Base-by-base conservation (phyloP, 1,284 basidiomycete species). In the Acaromyces ingoldii region DNA sequence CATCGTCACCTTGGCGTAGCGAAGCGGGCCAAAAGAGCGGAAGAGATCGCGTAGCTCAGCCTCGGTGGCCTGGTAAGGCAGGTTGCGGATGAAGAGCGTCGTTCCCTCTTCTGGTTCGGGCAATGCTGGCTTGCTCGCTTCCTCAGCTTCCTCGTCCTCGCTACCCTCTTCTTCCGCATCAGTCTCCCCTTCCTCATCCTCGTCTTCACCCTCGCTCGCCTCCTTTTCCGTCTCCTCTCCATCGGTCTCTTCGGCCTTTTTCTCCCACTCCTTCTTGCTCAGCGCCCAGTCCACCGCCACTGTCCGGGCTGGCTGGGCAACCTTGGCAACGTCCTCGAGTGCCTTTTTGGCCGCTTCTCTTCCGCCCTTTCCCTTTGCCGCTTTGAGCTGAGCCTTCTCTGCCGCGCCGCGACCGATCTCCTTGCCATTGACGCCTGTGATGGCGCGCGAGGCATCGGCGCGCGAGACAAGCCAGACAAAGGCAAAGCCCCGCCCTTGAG, bases 261-360 rank as follows among this genome's bases (percentile, higher is more conserved):
- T 84, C 73, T 90, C 82, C 87, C 88, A 96, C 75, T 87, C 88
- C 52, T 89, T 87, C 78, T 97, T 95, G 74, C 89, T 89, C 69
- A 97, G 77, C 4, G 91, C 91, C 90, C 91, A 97, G 78, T 97
- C 92, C 30, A 98, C 93, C 4, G 91, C 91, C 22, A 96, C 88
- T 15, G 84, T 79, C 44, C 91, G 80, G 62, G 83, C 85, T 22
- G 70, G 64, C 29, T 71, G 68, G 0, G 72, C 66, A 15, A 37
- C 11, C 10, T 54, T 53, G 13, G 58, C 59, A 1, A 65, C 67
- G 10, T 39, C 47, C 28, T 67, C 62, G 6, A 72, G 55, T 1
- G 60, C 60, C 13, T 84, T 77, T 79, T 82, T 68, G 77, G 78
- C 64, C 80, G 78, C 72, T 83, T 86, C 78, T 84, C 70, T 57